phyloP scores from a whole-genome alignment of 148 eudicot genomes.

The Chenopodium quinoa region DNA sequence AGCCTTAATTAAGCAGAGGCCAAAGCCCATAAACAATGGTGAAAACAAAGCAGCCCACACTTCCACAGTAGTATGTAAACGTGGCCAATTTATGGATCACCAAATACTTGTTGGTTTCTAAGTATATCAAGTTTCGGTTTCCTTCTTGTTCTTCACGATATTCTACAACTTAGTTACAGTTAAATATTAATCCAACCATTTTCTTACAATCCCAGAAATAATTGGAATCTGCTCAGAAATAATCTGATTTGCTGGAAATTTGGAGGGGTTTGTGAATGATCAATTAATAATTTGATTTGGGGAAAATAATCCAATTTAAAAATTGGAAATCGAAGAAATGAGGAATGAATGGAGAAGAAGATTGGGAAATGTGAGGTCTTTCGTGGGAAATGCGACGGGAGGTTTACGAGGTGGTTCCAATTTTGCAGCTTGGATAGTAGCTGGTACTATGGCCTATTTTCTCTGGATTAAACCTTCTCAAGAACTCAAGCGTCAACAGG shows the following conservation, averaged over 20 bases:
- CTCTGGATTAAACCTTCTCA: slow-evolving; percentile 81
- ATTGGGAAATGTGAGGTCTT: slow-evolving; percentile 49
- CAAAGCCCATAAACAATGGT: neutral
- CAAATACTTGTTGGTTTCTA: neutral
- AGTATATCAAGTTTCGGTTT: neutral
- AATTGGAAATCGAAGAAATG: slow-evolving; percentile 22
- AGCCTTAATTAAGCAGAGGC: neutral
- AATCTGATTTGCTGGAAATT: neutral
- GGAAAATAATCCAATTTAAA: neutral
- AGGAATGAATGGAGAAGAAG: slow-evolving; percentile 42
- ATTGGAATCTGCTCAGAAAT: neutral
- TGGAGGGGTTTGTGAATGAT: neutral
- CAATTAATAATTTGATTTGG: slow-evolving; percentile 1
- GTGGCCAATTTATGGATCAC: slow-evolving; percentile 3
- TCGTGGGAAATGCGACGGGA: slow-evolving; percentile 69
- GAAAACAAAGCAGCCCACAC: neutral
- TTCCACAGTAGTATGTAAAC: neutral
- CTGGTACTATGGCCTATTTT: slow-evolving; percentile 79
- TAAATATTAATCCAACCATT: too few species aligned
- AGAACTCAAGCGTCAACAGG: slow-evolving; percentile 56
- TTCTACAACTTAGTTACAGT: too few species aligned
- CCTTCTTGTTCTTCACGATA: neutral
- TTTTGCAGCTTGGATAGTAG: slow-evolving; percentile 77
- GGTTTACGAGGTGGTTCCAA: slow-evolving; percentile 62
- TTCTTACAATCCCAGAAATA: neutral